Conservation (phyloP, 371 early-diverging fungal genomes). For the Rhizoclosmatium hyalinum region DNA sequence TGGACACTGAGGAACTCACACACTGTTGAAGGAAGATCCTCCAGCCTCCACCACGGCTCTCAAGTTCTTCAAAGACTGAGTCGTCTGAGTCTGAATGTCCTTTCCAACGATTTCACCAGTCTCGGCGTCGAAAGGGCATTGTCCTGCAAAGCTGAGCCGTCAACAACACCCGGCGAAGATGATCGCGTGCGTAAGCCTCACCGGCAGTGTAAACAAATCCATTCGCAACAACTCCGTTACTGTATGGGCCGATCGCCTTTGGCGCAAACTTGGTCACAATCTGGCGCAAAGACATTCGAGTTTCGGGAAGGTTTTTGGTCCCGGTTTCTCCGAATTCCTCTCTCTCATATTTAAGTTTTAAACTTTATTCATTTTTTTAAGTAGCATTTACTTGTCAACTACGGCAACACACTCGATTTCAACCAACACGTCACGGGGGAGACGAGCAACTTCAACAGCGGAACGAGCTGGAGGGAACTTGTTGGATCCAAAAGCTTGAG, state of each 20-base stretch:
- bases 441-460: slow-evolving; percentile 88
- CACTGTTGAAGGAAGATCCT: slow-evolving; percentile 72
- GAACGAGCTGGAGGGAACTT: slow-evolving; percentile 83
- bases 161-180: neutral
- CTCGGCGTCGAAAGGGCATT: slow-evolving; percentile 23
- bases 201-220: slow-evolving; percentile 72
- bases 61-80: slow-evolving; percentile 78
- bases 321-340: too few relatives aligned
- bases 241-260: slow-evolving; percentile 78
- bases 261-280: slow-evolving; percentile 49
- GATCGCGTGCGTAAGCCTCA: too few relatives aligned
- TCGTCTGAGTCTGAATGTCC: slow-evolving; percentile 49
- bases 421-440: slow-evolving; percentile 87
- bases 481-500: slow-evolving; percentile 63
- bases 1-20: slow-evolving; percentile 38
- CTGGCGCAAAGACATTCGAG: slow-evolving; percentile 22
- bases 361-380: too few relatives aligned
- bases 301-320: neutral
- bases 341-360: too few relatives aligned
- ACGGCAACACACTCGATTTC: slow-evolving; percentile 92
- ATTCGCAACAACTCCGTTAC: slow-evolving; percentile 86
- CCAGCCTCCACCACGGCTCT: slow-evolving; percentile 78
- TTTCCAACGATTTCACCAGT: slow-evolving; percentile 33
- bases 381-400: slow-evolving; percentile 23
- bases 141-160: slow-evolving; percentile 59